Evolutionary conservation across 2,329 filamentous ascomycete genomes (phyloP), one percentile per base, ranked within the genome.

Genomic region (Fusarium beomiforme): DNA sequence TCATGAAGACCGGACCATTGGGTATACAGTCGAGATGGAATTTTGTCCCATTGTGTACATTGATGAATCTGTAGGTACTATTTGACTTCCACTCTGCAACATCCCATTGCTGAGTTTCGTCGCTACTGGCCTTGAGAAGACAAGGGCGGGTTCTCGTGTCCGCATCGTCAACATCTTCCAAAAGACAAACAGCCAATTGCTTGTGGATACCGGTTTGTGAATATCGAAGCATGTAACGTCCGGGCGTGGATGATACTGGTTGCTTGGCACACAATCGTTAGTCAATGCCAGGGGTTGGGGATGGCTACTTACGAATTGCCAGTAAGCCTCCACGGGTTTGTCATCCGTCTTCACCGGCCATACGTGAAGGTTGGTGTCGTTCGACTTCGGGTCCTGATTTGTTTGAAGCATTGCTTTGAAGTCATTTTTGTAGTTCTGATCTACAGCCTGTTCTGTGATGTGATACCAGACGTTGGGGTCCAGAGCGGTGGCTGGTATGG

Each of bases 381-480:
- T 31, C 3, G 9, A 31, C 1, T 16, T 41, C 4, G 43, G 3
- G 11, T 51, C 26, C 9, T 58, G 55, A 19, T 42, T 36, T 1
- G 67, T 43, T 54, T 77, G 75, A 31, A 77, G 55, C 36, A 64
- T 64, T 13, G 17, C 59, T 51, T n/a, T 41, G 39, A 57, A 80
- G 77, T 5, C 59, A 29, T 34, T 69, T 64, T n/a, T 59, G 47
- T 77, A 75, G 29, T 69, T 67, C 1, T 19, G 29, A 71, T 79
- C 78, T 36, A 81, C 78, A 17, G 78, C 74, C 12, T 63, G 69
- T 58, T 81, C 79, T 11, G 76, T 77, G 23, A 81, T 36, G 43
- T 78, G 71, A 59, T 79, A 80, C 80, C 78, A 81, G 16, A 66
- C 75, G 51, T 81, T 80, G 26, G 76, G 55, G 69, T 81, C 76